phyloP scores from a whole-genome alignment of 2,329 filamentous ascomycete species.

The Coniella vitis region DNA sequence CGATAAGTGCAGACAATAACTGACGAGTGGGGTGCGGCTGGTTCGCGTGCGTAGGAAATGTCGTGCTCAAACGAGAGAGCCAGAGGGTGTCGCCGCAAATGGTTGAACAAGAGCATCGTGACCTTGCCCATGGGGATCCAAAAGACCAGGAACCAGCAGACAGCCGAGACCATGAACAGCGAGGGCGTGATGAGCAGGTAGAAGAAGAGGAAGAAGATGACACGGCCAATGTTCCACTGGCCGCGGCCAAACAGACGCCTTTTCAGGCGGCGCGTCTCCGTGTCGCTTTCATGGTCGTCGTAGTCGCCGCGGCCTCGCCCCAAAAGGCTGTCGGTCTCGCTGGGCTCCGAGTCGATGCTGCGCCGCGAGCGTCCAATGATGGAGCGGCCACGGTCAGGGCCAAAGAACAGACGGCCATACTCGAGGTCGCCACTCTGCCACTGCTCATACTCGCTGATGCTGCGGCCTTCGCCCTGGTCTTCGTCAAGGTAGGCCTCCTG shows the following conservation, averaged over 20 bases:
- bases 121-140: conserved; percentile 98
- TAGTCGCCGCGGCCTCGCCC: conserved; percentile 52
- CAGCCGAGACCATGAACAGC: conserved; percentile 74
- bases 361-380: conserved; percentile 80
- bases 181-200: conserved; percentile 86
- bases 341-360: conserved; percentile 76
- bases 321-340: conserved; percentile 85
- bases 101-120: conserved; percentile 80
- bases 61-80: conserved; percentile 92
- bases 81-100: conserved; percentile 85
- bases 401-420: conserved; percentile 92
- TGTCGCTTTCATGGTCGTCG: conserved; percentile 31
- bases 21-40: conserved; percentile 68
- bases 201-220: conserved; percentile 95
- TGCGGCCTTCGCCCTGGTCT: conserved; percentile 90
- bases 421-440: conserved; percentile 98
- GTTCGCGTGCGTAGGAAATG: conserved; percentile 62
- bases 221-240: conserved; percentile 88
- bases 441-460: conserved; percentile 97
- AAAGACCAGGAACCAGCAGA: conserved; percentile 97
- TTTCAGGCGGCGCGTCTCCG: conserved; percentile 49
- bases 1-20: conserved; percentile 96
- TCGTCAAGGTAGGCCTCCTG: conserved; percentile 93
- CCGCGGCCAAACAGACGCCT: conserved; percentile 88
- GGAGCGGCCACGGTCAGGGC: conserved; percentile 69